These are phyloP conservation scores for Scleroderma bovista DNA, from an alignment of 768 basidiomycete genomes.

Conservation along the genomic window DNA sequence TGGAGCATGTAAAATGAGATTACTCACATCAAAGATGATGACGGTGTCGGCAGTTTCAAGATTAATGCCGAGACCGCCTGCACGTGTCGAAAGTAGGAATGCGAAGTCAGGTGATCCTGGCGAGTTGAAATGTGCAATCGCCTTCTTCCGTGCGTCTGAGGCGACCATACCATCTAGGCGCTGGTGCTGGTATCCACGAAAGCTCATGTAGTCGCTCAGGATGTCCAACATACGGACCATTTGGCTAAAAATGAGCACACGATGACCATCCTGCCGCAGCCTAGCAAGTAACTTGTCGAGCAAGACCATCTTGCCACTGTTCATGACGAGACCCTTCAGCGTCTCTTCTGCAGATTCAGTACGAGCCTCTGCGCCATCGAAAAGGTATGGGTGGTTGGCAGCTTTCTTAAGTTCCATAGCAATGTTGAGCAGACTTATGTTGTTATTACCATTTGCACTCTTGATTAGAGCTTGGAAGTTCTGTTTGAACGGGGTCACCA, in stretches of 20 bases:
- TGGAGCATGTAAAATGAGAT: not conserved
- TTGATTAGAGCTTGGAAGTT: slow-evolving; percentile 92
- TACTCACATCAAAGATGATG: slow-evolving; percentile 92
- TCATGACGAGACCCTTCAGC: slow-evolving; percentile 96
- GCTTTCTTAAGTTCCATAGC: slow-evolving; percentile 99
- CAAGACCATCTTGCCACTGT: slow-evolving; percentile 96
- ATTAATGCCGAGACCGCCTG: slow-evolving; percentile 97
- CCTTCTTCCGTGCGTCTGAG: slow-evolving; percentile 88
- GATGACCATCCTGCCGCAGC: slow-evolving; percentile 87
- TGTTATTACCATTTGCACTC: slow-evolving; percentile 82
- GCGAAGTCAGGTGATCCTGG: slow-evolving; percentile 93
- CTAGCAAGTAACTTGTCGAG: slow-evolving; percentile 94
- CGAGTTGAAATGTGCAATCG: slow-evolving; percentile 95
- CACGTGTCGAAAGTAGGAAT: slow-evolving; percentile 92
- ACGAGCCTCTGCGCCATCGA: slow-evolving; percentile 85
- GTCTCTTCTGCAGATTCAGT: slow-evolving; percentile 69
- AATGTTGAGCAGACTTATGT: slow-evolving; percentile 94
- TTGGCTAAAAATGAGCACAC: slow-evolving; percentile 98
- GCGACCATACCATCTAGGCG: slow-evolving; percentile 94
- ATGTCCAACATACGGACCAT: slow-evolving; percentile 99
- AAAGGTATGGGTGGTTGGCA: slow-evolving; percentile 95
- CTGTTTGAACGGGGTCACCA: slow-evolving; percentile 33
- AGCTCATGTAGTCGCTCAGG: slow-evolving; percentile 91
- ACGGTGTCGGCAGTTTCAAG: slow-evolving; percentile 98
- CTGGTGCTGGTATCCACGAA: slow-evolving; percentile 89